Percentiles rank a stretch among this genome's conserved stretches.
These are phyloP conservation scores for Athelia psychrophila DNA, from an alignment of 1,284 basidiomycete genomes.

Conservation along the genomic window DNA sequence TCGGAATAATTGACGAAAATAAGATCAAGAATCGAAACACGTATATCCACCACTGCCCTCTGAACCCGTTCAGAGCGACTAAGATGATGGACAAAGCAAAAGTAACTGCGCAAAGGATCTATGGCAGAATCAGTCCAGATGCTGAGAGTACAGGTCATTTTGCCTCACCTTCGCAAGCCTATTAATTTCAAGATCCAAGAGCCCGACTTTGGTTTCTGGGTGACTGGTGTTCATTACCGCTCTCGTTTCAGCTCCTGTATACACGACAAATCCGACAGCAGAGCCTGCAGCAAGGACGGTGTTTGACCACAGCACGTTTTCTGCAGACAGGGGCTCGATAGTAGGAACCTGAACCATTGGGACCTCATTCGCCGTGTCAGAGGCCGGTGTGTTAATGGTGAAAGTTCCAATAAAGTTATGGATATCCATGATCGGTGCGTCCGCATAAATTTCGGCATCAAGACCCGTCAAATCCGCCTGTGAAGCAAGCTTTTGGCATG, in stretches of 20 bases:
- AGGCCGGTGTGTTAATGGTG: slow-evolving; percentile 59
- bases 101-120: slow-evolving; percentile 95
- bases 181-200: slow-evolving; percentile 95
- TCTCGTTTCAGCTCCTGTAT: slow-evolving; percentile 93
- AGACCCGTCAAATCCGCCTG: slow-evolving; percentile 68
- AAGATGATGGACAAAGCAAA: slow-evolving; percentile 89
- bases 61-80: slow-evolving; percentile 95
- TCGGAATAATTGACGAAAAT: slow-evolving; percentile 98
- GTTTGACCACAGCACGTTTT: slow-evolving; percentile 97
- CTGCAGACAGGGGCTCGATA: slow-evolving; percentile 82
- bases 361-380: slow-evolving; percentile 49
- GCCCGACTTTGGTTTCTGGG: slow-evolving; percentile 92
- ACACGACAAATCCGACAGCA: slow-evolving; percentile 90
- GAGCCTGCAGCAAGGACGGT: slow-evolving; percentile 96
- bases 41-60: slow-evolving; percentile 95
- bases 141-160: slow-evolving; percentile 4
- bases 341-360: slow-evolving; percentile 56
- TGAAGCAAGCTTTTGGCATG: slow-evolving; percentile 74
- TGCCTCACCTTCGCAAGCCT: slow-evolving; percentile 82
- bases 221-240: slow-evolving; percentile 99
- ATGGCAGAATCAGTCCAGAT: not conserved
- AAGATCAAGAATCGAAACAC: slow-evolving; percentile 96
- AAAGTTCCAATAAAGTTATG: slow-evolving; percentile 95
- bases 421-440: slow-evolving; percentile 95
- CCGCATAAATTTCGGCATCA: slow-evolving; percentile 87